Conservation (phyloP, 257 asterid species). For the Nicotiana undulata region DNA sequence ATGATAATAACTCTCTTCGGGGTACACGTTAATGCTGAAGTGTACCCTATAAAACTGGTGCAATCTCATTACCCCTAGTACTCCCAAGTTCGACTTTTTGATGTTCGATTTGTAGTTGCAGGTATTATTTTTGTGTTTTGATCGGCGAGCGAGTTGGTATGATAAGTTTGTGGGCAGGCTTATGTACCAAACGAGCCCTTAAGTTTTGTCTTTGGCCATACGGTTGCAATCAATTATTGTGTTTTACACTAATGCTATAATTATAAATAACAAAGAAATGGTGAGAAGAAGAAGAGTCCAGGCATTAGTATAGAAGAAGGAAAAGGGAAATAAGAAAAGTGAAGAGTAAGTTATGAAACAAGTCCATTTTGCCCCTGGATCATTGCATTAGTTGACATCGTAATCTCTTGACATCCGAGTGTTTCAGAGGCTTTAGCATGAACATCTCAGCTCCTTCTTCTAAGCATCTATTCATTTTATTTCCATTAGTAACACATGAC, state of each 20-base stretch:
- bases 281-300: neutral
- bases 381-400: slow-evolving; percentile 36
- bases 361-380: neutral
- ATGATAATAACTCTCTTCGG: no score
- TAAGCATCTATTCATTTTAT: slow-evolving; percentile 30
- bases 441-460: slow-evolving; percentile 70
- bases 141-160: no score
- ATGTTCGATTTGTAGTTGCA: no score
- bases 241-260: neutral
- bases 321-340: neutral
- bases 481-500: neutral
- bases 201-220: neutral
- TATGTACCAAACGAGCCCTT: neutral
- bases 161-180: no score
- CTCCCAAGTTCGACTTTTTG: no score
- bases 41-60: no score
- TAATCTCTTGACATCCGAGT: slow-evolving; percentile 48
- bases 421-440: slow-evolving; percentile 62
- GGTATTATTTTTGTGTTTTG: no score
- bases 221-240: neutral
- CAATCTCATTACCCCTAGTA: no score
- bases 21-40: no score
- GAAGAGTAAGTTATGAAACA: neutral
- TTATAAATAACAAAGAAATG: neutral
- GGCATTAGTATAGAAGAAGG: neutral